These are phyloP conservation scores for Rhododendron ovatum DNA, from an alignment of 148 eudicot species.

Conservation along the genomic window DNA sequence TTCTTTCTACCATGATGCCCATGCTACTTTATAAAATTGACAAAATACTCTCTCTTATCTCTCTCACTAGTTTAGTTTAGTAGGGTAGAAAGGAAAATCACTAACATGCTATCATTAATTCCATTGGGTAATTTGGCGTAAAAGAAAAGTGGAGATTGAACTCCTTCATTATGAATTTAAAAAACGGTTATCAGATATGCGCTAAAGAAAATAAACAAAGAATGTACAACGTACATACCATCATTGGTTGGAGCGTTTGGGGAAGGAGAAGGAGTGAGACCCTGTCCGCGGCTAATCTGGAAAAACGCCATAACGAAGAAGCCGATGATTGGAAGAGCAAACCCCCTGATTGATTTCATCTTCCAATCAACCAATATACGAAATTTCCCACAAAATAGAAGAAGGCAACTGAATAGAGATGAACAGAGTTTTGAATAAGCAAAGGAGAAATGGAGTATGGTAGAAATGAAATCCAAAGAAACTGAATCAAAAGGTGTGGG, in stretches of 20 bases:
- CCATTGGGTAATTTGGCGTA: no score
- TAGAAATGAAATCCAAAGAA: background rate
- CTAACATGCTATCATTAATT: no score
- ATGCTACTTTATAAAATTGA: no score
- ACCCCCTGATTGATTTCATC: slow-evolving; percentile 16
- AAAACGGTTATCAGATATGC: background rate
- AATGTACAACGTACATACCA: background rate
- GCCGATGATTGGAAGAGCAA: slow-evolving; percentile 19
- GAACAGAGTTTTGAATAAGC: background rate
- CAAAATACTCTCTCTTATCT: no score
- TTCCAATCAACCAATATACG: background rate
- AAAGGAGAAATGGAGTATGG: no score
- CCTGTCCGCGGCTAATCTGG: background rate
- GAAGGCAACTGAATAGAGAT: background rate
- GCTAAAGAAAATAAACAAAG: background rate
- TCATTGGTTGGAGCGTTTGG: background rate
- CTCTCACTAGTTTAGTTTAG: no score
- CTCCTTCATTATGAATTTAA: no score
- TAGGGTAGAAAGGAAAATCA: no score
- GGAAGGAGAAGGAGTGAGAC: slow-evolving; percentile 1
- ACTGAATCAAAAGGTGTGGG: background rate
- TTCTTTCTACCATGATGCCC: no score
- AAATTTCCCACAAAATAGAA: background rate
- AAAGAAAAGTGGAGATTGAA: no score
- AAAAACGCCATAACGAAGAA: background rate